These are phyloP conservation scores for Pseudogymnoascus sp. DNA, from an alignment of 2,329 filamentous ascomycete species.

Conservation along the genomic window DNA sequence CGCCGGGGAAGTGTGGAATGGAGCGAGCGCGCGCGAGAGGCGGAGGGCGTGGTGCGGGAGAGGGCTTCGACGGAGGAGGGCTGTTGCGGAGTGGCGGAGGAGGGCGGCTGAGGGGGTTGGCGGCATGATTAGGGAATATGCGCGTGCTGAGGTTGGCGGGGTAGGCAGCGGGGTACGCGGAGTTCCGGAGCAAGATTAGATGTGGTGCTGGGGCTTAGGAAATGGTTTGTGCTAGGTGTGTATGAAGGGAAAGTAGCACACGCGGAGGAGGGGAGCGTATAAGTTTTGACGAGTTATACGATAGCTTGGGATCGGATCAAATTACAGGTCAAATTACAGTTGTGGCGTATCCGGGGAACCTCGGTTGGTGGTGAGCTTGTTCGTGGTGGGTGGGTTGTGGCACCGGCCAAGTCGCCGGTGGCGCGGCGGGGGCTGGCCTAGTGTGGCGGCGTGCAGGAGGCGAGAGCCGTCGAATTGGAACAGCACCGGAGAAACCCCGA, in stretches of 20 bases:
- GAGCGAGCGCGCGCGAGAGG: background rate
- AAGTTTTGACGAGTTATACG: background rate
- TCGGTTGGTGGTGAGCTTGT: background rate
- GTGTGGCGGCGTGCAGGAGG: background rate
- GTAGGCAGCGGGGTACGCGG: background rate
- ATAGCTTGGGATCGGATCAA: background rate
- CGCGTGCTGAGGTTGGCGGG: background rate
- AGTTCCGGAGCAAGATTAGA: background rate
- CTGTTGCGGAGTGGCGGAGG: background rate
- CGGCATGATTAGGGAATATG: background rate
- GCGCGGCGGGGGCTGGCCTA: background rate
- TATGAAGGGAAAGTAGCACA: background rate
- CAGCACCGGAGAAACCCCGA: background rate
- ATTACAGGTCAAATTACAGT: constrained; percentile 2
- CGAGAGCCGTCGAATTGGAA: background rate
- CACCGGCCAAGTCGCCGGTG: background rate
- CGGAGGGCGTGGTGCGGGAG: background rate
- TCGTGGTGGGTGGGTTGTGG: background rate
- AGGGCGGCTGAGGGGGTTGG: background rate
- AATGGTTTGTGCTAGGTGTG: background rate
- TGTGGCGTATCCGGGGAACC: constrained; percentile 3
- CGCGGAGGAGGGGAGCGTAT: background rate
- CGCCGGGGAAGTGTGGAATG: background rate
- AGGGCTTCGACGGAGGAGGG: background rate
- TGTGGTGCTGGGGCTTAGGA: background rate